These are phyloP conservation scores for Stemphylium beticola DNA, from an alignment of 2,329 filamentous ascomycete species.

Conservation along the genomic window DNA sequence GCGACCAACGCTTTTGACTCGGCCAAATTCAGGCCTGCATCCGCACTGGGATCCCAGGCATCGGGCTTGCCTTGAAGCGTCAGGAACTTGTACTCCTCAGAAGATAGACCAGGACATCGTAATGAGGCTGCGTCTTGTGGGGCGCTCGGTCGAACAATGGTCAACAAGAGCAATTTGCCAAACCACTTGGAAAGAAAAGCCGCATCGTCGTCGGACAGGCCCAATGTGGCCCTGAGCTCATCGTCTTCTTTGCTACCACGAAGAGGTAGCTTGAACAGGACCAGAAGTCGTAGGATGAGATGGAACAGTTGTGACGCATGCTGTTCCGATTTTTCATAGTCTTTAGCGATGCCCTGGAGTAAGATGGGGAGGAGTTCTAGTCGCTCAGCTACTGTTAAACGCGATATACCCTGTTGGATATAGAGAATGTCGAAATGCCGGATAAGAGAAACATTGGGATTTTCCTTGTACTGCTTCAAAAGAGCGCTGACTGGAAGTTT, in stretches of 20 bases:
- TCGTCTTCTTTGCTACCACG: conserved; percentile 81
- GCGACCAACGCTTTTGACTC: conserved; percentile 74
- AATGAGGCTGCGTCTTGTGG: conserved; percentile 48
- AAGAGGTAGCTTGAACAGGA: conserved; percentile 72
- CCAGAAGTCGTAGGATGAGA: conserved; percentile 77
- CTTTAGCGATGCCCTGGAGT: conserved; percentile 68
- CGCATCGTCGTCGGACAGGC: conserved; percentile 74
- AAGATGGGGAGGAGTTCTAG: conserved; percentile 74
- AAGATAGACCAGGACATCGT: conserved; percentile 66
- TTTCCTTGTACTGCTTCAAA: conserved; percentile 87
- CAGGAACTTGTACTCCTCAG: conserved; percentile 72
- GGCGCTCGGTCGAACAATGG: conserved; percentile 45
- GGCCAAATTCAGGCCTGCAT: conserved; percentile 68
- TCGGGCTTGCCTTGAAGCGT: conserved; percentile 70
- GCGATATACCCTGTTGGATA: conserved; percentile 80
- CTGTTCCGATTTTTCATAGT: conserved; percentile 60
- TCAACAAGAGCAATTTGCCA: conserved; percentile 75
- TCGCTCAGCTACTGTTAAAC: conserved; percentile 67
- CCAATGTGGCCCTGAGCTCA: conserved; percentile 68
- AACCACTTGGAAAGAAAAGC: conserved; percentile 76
- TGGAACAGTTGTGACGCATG: conserved; percentile 77
- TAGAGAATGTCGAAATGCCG: conserved; percentile 89
- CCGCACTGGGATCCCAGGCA: conserved; percentile 67
- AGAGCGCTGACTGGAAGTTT: conserved; percentile 84
- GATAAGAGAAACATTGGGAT: conserved; percentile 70